Evolutionary conservation across 1,284 basidiomycete genomes (phyloP).

Genomic region (Sparassis latifolia): DNA sequence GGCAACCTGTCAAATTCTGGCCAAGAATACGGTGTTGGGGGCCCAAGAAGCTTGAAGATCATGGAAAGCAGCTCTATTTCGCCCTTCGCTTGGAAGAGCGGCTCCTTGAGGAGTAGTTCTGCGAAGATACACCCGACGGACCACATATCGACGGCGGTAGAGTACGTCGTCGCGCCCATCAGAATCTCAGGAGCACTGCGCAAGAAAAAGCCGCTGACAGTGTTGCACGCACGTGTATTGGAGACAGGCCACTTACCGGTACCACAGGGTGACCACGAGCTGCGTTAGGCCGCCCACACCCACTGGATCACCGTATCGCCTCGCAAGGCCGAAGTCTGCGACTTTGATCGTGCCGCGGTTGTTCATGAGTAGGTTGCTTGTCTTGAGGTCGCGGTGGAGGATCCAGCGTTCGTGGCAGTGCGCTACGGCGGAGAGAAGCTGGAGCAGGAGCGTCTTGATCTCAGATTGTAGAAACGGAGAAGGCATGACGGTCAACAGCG

Average conservation of each 20-base stretch:
- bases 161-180: conserved; percentile 88
- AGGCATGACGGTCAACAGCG: conserved; percentile 89
- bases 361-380: conserved; percentile 97
- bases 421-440: conserved; percentile 88
- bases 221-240: conserved; percentile 10
- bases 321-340: conserved; percentile 95
- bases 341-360: conserved; percentile 98
- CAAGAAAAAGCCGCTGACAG: conserved; percentile 6
- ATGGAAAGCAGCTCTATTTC: conserved; percentile 90
- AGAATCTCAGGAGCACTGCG: conserved; percentile 91
- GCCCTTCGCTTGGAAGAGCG: conserved; percentile 92
- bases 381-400: conserved; percentile 95
- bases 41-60: conserved; percentile 91
- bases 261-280: conserved; percentile 98
- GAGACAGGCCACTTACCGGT: conserved; percentile 62
- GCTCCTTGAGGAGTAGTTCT: conserved; percentile 89
- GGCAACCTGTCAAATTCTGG: conserved; percentile 78
- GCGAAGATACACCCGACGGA: conserved; percentile 99
- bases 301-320: conserved; percentile 92
- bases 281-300: conserved; percentile 93
- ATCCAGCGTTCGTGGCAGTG: conserved; percentile 98
- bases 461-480: conserved; percentile 95
- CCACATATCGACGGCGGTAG: conserved; percentile 98
- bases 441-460: conserved; percentile 93
- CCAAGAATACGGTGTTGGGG: conserved; percentile 84